Evolutionary conservation across 345 rosid genomes (phyloP).

Genomic region (Pistacia vera): DNA sequence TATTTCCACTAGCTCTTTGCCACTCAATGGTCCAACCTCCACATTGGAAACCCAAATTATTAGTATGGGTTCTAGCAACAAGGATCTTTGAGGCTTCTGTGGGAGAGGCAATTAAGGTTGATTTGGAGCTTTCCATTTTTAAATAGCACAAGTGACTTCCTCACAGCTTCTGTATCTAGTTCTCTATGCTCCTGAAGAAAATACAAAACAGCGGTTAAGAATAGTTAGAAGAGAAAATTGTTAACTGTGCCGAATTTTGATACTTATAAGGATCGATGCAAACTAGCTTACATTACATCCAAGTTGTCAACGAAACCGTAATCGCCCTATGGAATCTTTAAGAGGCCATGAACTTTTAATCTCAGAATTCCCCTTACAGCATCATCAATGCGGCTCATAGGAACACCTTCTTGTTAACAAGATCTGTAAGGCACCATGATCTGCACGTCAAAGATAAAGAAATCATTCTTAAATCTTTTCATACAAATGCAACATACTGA

Average conservation of each 20-base stretch:
- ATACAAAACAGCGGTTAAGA: too few species aligned
- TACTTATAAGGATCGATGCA: neutral
- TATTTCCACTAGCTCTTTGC: slow-evolving; percentile 60
- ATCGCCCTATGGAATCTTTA: slow-evolving; percentile 91
- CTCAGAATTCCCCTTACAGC: slow-evolving; percentile 79
- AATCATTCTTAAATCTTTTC: neutral
- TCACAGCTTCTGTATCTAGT: slow-evolving; percentile 90
- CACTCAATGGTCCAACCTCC: slow-evolving; percentile 79
- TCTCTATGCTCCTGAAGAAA: slow-evolving; percentile 74
- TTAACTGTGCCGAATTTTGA: neutral
- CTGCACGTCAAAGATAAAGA: slow-evolving; percentile 24
- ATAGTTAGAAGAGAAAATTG: neutral
- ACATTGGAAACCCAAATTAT: slow-evolving; percentile 62
- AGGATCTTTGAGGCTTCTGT: slow-evolving; percentile 65
- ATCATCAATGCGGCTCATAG: slow-evolving; percentile 87
- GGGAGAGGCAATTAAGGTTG: slow-evolving; percentile 79
- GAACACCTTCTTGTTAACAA: slow-evolving; percentile 57
- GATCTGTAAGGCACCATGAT: slow-evolving; percentile 68
- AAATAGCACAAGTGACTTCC: slow-evolving; percentile 89
- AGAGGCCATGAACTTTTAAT: slow-evolving; percentile 85
- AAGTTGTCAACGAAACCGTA: slow-evolving; percentile 61
- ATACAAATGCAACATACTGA: too few species aligned
- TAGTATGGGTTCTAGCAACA: slow-evolving; percentile 58
- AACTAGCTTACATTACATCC: slow-evolving; percentile 67
- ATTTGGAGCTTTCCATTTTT: slow-evolving; percentile 70